Base-by-base conservation (phyloP, 805 yeast genomes). In the Sugiyamaella boreocaroliniensis region DNA sequence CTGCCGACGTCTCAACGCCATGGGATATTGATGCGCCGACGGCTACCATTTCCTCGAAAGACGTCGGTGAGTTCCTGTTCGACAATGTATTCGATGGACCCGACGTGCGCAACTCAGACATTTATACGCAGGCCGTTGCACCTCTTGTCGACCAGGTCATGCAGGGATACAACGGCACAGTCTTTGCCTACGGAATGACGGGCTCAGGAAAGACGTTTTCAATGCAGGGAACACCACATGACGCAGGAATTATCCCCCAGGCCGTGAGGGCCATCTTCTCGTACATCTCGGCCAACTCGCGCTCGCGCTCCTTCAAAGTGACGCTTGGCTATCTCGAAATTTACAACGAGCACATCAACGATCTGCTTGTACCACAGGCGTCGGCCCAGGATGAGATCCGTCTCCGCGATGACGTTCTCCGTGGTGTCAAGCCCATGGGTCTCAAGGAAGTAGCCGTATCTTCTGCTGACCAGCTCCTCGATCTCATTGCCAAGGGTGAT, bases 171-270 rank as follows among this genome's bases (percentile, higher is more conserved):
- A 50, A 57, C 40, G 60, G 40, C 11, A 45, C 48, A 9, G 58
- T 57, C 19, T 89, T 92, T 66, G 97, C 98, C 0, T 89, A 89
- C 63, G 97, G 97, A 37, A 86, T 86, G 89, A 89, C 97, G 0
- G 96, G 96, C 0, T 85, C 95, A 1, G 97, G 97, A 10, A 89
- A 89, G 67, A 89, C 97, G 0, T 82, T 79, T 64, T 80, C 95
- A 1, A 89, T 89, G 95, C 83, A 83, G 57, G 96, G 96, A 29
- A 72, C 75, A 26, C 73, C 68, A 1, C 56, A 59, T 4, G 83
- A 82, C 56, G 82, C 83, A 0, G 96, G 96, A 3, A 74, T 89
- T 47, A 85, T 89, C 43, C 81, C 84, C 41, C 70, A 81, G 40
- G 83, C 92, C 4, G 82, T 83, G 11, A 72, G 75, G 51, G 78